phyloP scores from a whole-genome alignment of 805 yeast genomes.

The Saccharomyces mikatae region DNA sequence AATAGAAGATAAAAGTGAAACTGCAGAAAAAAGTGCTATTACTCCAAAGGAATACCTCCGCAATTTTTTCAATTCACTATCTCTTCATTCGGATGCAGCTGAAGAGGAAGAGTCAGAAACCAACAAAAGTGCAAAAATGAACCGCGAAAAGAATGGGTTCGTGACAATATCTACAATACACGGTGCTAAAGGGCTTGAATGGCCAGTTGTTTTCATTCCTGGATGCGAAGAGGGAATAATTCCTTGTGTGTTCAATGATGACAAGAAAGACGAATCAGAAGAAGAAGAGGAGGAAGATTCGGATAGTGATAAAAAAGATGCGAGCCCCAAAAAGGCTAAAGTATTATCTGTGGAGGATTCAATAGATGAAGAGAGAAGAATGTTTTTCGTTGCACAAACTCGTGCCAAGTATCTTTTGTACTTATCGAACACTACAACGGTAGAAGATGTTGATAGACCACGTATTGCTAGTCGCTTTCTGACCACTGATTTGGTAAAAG shows the following conservation, averaged over 20 bases:
- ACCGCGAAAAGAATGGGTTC: constrained; percentile 23
- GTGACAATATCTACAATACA: constrained; percentile 75
- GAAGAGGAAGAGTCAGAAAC: constrained; percentile 9
- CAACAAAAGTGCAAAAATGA: constrained; percentile 7
- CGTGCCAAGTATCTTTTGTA: constrained; percentile 61
- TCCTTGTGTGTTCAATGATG: constrained; percentile 43
- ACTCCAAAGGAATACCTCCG: constrained; percentile 16
- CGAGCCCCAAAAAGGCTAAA: constrained; percentile 5
- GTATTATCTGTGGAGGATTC: constrained; percentile 14
- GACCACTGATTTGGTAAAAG: constrained; percentile 19
- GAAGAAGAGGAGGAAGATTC: constrained; percentile 10
- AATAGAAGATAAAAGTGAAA: background rate
- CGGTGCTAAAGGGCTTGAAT: constrained; percentile 88
- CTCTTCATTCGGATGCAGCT: constrained; percentile 24
- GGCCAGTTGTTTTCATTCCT: constrained; percentile 87
- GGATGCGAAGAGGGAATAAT: constrained; percentile 57
- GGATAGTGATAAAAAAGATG: constrained; percentile 4
- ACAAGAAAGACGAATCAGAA: constrained; percentile 21
- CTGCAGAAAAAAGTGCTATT: background rate
- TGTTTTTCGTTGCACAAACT: constrained; percentile 83
- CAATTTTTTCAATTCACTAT: constrained; percentile 32
- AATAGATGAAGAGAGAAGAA: constrained; percentile 70
- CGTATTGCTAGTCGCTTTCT: constrained; percentile 21
- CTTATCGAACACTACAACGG: constrained; percentile 27
- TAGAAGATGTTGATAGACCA: constrained; percentile 20